Base-by-base conservation (phyloP, 306 rosid species). In the Inga leiocalycina region DNA sequence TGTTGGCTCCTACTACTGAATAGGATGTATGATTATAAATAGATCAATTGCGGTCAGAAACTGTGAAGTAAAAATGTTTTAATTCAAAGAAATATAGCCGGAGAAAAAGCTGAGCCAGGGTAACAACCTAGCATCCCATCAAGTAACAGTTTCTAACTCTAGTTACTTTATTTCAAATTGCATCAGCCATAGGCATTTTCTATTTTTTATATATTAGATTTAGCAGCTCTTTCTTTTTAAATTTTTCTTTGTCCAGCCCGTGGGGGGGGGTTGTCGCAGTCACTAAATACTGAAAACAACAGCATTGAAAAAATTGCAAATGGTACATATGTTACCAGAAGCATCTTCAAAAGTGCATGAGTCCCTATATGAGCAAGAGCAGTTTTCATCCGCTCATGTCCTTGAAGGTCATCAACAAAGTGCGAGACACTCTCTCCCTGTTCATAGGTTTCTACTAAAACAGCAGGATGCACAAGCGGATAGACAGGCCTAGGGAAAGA, bases 351-450 rank as follows among this genome's bases (percentile, higher is more conserved):
- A 76, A 96, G 98, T 73, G 99, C 99, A 79, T 94, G 98, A 69
- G 99, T 96, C 83, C 99, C 99, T 12, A 92, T 96, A 89, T 96
- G 98, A 83, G 99, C 99, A 87, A 96, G 94, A 37, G 98, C 90
- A 49, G 93, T 85, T 87, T 96, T 96, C 81, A 90, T 67, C 54
- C 91, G 89, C 35, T 91, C 91, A 49, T 94, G 95, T 81, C 99
- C 99, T 88, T 85, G 86, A 82, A 92, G 92, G 77, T 67, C 97
- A 82, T 96, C 97, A 45, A 96, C 98, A 80, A 89, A 96, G 88
- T 87, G 93, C 0, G 99, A 79, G 67, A 96, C 99, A 79, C 98
- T 85, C 84, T 96, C 99, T 81, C 99, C 99, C 54, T 87, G 92
- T 81, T 96, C 99, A 88, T 91, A 95, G 45, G 95, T 93, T 89